phyloP scores from a whole-genome alignment of 208 protist genomes.

The Leptomonas seymouri region DNA sequence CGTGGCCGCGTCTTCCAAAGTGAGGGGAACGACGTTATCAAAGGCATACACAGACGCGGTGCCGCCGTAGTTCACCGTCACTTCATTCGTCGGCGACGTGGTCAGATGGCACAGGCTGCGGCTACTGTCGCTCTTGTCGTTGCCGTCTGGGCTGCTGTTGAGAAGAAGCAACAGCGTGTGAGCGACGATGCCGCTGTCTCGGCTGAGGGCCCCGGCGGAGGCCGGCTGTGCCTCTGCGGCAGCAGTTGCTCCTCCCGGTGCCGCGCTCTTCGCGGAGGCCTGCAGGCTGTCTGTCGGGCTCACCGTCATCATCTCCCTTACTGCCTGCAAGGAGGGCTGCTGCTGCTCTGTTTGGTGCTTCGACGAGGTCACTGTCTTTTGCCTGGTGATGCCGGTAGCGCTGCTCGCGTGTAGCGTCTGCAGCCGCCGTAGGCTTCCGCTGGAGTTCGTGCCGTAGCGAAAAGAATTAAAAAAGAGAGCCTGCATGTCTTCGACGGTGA shows the following conservation, averaged over 20 bases:
- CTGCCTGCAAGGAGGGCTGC: constrained; percentile 2
- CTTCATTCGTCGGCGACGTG: constrained; percentile 7
- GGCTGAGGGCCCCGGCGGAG: constrained; percentile 11
- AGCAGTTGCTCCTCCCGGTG: no score
- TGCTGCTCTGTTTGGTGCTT: neutral
- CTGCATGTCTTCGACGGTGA: constrained; percentile 20
- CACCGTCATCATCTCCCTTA: neutral
- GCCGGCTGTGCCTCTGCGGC: neutral
- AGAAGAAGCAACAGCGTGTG: constrained; percentile 25
- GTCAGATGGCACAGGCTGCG: neutral
- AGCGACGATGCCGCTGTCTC: constrained; percentile 23
- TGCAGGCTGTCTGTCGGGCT: neutral
- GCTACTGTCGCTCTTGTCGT: neutral
- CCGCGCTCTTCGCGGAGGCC: neutral
- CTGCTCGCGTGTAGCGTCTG: neutral
- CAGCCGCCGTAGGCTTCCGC: constrained; percentile 7
- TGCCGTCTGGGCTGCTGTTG: neutral
- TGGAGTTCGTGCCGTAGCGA: constrained; percentile 15
- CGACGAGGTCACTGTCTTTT: neutral
- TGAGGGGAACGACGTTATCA: constrained; percentile 31
- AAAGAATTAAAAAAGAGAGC: constrained; percentile 23
- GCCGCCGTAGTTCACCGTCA: constrained; percentile 15
- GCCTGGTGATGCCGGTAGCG: neutral
- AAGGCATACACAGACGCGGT: constrained; percentile 19
- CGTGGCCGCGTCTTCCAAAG: neutral